Base-by-base conservation (phyloP, 225 moss, liverwort and hornwort genomes). In the Sphagnum tenellum region DNA sequence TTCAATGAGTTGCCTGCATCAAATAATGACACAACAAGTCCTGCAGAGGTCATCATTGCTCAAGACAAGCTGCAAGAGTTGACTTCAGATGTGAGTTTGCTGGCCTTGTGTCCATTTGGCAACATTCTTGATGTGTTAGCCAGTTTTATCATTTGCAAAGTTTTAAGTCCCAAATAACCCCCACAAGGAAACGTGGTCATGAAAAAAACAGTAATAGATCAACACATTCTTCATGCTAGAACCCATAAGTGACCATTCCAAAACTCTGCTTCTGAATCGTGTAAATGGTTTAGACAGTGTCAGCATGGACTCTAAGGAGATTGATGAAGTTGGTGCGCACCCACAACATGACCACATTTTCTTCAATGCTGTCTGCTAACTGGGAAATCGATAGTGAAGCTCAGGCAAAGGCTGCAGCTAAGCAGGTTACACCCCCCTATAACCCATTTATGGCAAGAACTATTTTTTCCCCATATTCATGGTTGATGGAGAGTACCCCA, bases 271-370 rank as follows among this genome's bases (percentile, higher is more conserved):
- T 55, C 9, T 69, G 13, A 57, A 48, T 66, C 11, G 51, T 46
- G 9, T 71, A 64, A 56, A 51, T 53, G 61, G 47, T 98, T 78
- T 89, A 93, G 93, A 93, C 98, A 63, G 98, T 98, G 81, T 93
- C 98, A 79, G 93, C 98, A 67, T 98, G 98, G 98, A 98, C 98
- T 69, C 75, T 98, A 80, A 98, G 92, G 86, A 90, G 89, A 73
- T 64, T 98, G 74, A 98, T 98, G 98, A 98, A 98, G 88, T 77
- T 98, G 71, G 85, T 98, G 62, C 93, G 89, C 46, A 98, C 87
- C 56, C 90, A 90, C 59, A 98, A 98, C 62, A 98, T 98, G 75
- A 79, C 90, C 44, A 98, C 98, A 63, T 98, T 87, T 71, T 93
- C 98, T n/a, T 98, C 93, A 50, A 87, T 98, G 76, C 57, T 98